Percentiles rank a stretch among this genome's conserved stretches.
These are phyloP conservation scores for Hymenoscyphus salicellus DNA, from an alignment of 2,329 filamentous ascomycete genomes.

Conservation along the genomic window DNA sequence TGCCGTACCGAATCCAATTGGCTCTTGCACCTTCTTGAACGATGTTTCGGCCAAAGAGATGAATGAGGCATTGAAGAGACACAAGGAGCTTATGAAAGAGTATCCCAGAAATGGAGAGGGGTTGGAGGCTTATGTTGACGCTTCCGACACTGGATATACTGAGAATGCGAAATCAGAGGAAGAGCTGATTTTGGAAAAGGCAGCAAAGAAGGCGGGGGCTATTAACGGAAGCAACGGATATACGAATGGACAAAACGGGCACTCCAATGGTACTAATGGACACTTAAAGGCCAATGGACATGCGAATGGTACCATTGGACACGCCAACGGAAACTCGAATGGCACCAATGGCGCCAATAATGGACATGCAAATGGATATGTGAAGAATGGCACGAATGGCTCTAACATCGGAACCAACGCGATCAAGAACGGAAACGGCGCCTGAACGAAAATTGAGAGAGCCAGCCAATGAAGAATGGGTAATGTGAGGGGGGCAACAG, in stretches of 20 bases:
- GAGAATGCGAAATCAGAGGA: conserved; percentile 32
- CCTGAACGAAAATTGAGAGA: too few species aligned
- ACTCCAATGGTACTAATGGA: background rate
- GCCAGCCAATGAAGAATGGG: too few species aligned
- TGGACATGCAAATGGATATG: background rate
- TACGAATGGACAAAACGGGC: background rate
- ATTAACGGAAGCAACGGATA: conserved; percentile 25
- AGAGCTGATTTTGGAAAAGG: conserved; percentile 26
- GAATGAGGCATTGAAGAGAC: conserved; percentile 55
- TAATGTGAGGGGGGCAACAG: too few species aligned
- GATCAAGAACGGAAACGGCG: background rate
- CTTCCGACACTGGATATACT: conserved; percentile 61
- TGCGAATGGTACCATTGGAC: background rate
- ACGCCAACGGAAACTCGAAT: background rate
- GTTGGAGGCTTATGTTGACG: conserved; percentile 66
- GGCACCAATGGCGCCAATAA: background rate
- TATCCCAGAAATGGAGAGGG: conserved; percentile 64
- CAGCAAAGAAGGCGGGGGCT: conserved; percentile 27
- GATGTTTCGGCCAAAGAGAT: conserved; percentile 63
- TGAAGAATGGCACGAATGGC: background rate
- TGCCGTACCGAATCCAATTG: conserved; percentile 66
- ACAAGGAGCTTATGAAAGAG: conserved; percentile 61
- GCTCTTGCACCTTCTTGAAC: conserved; percentile 66
- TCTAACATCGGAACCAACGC: background rate
- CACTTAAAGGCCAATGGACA: background rate